Conservation (phyloP, 176 grass and related monocot genomes). For the Dactylis glomerata region DNA sequence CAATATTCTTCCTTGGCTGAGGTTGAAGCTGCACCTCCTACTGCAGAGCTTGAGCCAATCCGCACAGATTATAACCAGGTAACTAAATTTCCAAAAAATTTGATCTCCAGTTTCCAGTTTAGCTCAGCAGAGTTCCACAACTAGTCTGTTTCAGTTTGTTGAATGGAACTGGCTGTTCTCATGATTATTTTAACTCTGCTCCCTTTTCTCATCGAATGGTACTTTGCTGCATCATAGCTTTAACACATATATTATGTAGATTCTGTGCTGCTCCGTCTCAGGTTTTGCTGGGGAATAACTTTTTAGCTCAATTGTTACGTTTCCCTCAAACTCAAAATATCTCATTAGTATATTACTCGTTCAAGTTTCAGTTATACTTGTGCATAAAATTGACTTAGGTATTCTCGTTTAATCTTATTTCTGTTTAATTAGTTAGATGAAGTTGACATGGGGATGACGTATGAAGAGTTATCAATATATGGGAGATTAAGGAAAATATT, state of each 20-base stretch:
- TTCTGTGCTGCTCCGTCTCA: not conserved
- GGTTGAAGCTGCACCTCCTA: slow-evolving; percentile 95
- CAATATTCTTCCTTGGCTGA: slow-evolving; percentile 86
- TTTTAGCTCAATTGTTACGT: not conserved
- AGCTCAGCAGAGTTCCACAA: not conserved
- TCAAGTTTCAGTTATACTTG: not conserved
- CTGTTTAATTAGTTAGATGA: slow-evolving; percentile 78
- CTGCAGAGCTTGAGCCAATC: slow-evolving; percentile 95
- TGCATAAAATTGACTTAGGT: slow-evolving; percentile 12
- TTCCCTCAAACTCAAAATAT: slow-evolving; percentile 12
- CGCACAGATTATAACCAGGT: slow-evolving; percentile 81
- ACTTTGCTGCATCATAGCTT: not conserved
- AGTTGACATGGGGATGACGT: slow-evolving; percentile 99
- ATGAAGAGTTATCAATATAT: slow-evolving; percentile 91
- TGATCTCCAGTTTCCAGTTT: not conserved
- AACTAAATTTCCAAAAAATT: slow-evolving; percentile 3
- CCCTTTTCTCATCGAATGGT: not conserved
- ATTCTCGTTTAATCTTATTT: slow-evolving; percentile 27
- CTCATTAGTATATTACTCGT: not conserved
- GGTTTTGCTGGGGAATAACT: not conserved
- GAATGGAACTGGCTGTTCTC: not conserved
- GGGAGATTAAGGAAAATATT: slow-evolving; percentile 98
- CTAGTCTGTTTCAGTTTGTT: not conserved
- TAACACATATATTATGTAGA: not conserved
- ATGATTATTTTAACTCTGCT: not conserved